Conservation (phyloP, 2,329 filamentous ascomycete species). For the Fusarium sp. region DNA sequence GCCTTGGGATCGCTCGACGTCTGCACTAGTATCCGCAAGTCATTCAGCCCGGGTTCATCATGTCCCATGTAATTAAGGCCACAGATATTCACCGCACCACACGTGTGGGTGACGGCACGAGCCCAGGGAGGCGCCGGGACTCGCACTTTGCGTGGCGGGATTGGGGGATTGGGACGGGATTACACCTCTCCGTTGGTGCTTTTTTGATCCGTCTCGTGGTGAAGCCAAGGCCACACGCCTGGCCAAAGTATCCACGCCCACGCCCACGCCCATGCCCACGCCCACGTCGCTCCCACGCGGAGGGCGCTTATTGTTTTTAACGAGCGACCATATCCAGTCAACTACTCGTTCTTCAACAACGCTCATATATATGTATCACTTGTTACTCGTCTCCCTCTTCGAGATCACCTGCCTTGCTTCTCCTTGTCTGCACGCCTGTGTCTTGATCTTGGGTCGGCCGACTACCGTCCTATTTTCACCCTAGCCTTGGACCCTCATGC, state of each 20-base stretch:
- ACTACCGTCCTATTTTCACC: conserved; percentile 33
- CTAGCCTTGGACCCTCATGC: conserved; percentile 31
- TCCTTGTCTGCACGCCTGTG: conserved; percentile 22
- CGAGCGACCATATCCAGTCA: conserved; percentile 18
- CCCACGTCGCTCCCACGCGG: conserved; percentile 25
- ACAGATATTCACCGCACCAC: conserved; percentile 39
- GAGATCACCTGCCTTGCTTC: conserved; percentile 14
- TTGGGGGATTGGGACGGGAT: conserved; percentile 24
- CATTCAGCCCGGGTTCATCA: conserved; percentile 37
- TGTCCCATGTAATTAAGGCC: conserved; percentile 43
- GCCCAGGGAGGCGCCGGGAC: conserved; percentile 34
- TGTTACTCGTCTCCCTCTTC: conserved; percentile 16
- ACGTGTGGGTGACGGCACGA: conserved; percentile 42
- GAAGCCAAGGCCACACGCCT: conserved; percentile 39
- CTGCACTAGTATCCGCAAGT: conserved; percentile 45
- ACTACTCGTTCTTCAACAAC: conserved; percentile 14
- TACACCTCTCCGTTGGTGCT: conserved; percentile 33
- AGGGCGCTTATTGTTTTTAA: conserved; percentile 35
- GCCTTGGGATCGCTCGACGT: conserved; percentile 40
- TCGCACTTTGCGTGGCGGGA: conserved; percentile 37
- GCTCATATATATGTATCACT: conserved; percentile 27
- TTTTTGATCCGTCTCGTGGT: conserved; percentile 40
- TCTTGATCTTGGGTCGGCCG: conserved; percentile 28
- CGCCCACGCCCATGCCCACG: conserved; percentile 23
- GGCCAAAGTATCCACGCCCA: conserved; percentile 17